These are phyloP conservation scores for Solanum sejunctum DNA, from an alignment of 257 asterid species.

Conservation along the genomic window DNA sequence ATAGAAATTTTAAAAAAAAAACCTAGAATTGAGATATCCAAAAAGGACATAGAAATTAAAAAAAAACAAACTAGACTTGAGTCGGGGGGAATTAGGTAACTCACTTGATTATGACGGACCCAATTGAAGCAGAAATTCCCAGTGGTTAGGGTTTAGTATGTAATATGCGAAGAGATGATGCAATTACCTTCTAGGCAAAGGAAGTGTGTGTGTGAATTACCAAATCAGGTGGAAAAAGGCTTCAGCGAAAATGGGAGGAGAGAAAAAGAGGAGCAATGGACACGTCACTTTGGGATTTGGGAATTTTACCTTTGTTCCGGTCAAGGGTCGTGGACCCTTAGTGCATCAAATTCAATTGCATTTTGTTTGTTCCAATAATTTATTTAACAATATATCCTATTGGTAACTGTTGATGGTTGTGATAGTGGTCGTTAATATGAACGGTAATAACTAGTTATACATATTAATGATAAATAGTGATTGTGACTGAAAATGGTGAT, in stretches of 20 bases:
- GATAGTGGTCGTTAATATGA: too few species aligned
- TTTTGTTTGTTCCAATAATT: too few species aligned
- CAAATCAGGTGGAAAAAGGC: background rate
- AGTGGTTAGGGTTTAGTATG: background rate
- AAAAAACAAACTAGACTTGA: conserved; percentile 9
- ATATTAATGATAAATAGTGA: too few species aligned
- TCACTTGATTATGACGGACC: background rate
- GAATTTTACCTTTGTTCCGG: background rate
- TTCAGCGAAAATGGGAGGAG: too few species aligned
- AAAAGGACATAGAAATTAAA: background rate
- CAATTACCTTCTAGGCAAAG: conserved; percentile 8
- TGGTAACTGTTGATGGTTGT: too few species aligned
- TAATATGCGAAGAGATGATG: background rate
- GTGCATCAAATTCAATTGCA: too few species aligned
- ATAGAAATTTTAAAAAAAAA: background rate
- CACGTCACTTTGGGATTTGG: background rate
- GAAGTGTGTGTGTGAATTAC: background rate
- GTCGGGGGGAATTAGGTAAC: background rate
- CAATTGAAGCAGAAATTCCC: background rate
- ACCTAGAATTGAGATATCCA: background rate
- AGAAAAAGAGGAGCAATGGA: background rate
- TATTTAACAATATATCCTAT: too few species aligned
- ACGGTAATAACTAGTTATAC: too few species aligned
- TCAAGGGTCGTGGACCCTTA: background rate
- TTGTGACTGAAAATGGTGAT: too few species aligned